Percentiles rank a stretch among this genome's conserved stretches.
phyloP scores from a whole-genome alignment of 257 asterid genomes.

The Cordia subcordata region DNA sequence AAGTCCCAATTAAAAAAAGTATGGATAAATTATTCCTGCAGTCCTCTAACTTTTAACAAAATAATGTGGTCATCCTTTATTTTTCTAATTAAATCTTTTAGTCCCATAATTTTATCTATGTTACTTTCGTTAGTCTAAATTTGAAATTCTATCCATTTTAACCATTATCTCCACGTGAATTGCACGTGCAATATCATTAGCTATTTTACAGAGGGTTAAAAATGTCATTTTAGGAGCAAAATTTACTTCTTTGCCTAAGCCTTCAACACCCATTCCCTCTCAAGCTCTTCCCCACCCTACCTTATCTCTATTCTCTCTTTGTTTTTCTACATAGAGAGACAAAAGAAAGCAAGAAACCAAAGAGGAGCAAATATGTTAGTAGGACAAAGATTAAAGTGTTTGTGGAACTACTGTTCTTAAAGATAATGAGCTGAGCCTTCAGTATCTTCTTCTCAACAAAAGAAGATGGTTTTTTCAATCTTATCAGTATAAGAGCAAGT shows the following conservation, averaged over 20 bases:
- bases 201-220: too few species aligned
- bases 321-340: conserved; percentile 12
- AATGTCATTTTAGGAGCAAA: too few species aligned
- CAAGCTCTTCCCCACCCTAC: background rate
- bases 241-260: conserved; percentile 31
- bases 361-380: conserved; percentile 39
- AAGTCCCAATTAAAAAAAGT: too few species aligned
- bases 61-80: too few species aligned
- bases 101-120: too few species aligned
- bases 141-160: too few species aligned
- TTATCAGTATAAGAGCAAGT: conserved; percentile 39
- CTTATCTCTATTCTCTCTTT: conserved; percentile 1
- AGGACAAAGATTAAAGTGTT: conserved; percentile 44
- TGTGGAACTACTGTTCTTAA: conserved; percentile 22
- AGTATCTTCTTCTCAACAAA: conserved; percentile 62
- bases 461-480: conserved; percentile 49
- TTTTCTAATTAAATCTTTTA: too few species aligned
- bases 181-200: too few species aligned
- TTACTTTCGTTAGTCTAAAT: too few species aligned
- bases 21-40: too few species aligned
- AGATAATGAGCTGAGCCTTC: conserved; percentile 66
- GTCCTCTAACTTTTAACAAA: too few species aligned
- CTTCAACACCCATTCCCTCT: conserved; percentile 1
- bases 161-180: too few species aligned
- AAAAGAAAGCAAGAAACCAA: conserved; percentile 8